Conservation (phyloP, 345 rosid genomes). For the Brassica nigra region DNA sequence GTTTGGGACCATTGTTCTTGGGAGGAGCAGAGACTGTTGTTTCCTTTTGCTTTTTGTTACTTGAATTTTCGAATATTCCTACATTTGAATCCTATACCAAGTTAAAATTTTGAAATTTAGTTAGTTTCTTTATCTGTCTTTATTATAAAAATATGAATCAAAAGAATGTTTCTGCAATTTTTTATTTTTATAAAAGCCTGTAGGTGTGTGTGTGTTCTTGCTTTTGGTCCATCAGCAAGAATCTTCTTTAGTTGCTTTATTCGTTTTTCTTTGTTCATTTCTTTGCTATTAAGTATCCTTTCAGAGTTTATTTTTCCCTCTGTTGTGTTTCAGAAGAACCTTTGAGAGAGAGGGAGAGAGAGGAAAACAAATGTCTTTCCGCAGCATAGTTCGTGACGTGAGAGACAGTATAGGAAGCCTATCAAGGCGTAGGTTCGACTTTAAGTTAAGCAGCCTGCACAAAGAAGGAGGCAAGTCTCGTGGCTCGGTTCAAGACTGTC, state of each 20-base stretch:
- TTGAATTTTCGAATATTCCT: neutral
- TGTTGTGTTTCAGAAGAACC: constrained; percentile 32
- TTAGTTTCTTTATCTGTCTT: constrained; percentile 18
- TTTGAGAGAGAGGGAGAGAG: neutral
- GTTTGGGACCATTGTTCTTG: constrained; percentile 40
- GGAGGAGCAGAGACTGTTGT: constrained; percentile 19
- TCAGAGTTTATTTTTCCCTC: constrained; percentile 1
- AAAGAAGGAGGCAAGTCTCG: constrained; percentile 70
- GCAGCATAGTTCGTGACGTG: constrained; percentile 87
- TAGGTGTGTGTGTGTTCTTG: constrained; percentile 40
- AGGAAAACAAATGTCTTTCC: constrained; percentile 65
- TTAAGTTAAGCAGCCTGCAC: constrained; percentile 64
- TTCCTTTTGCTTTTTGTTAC: constrained; percentile 23
- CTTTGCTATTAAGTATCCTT: constrained; percentile 49
- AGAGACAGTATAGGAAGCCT: constrained; percentile 93
- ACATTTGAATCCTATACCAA: neutral
- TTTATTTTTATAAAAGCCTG: constrained; percentile 40
- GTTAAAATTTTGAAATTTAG: constrained; percentile 13
- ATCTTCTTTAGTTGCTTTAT: constrained; percentile 50
- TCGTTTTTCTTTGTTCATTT: constrained; percentile 27
- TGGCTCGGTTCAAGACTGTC: constrained; percentile 68
- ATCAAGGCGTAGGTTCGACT: constrained; percentile 84
- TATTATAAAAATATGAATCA: constrained; percentile 22
- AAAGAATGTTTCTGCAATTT: constrained; percentile 21
- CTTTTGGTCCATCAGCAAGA: constrained; percentile 72